Evolutionary conservation across 2,329 filamentous ascomycete species (phyloP).

Genomic region (Phialophora verrucosa): DNA sequence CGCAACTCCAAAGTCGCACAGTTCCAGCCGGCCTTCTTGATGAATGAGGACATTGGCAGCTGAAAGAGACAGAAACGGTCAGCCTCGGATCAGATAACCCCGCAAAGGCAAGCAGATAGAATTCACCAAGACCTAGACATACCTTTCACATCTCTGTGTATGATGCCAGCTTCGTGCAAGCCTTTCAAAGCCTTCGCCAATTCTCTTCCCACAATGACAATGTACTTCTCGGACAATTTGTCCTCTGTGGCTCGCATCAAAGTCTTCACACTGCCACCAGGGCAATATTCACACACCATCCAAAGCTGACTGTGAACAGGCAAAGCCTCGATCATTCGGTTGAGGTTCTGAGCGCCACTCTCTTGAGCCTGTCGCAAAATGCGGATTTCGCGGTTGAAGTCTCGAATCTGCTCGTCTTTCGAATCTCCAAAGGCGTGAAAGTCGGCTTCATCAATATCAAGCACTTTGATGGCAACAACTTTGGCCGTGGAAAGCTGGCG

Average conservation of each 20-base stretch:
- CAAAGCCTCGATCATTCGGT: conserved; percentile 68
- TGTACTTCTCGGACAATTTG: conserved; percentile 64
- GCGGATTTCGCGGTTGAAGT: conserved; percentile 67
- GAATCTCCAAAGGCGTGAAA: conserved; percentile 54
- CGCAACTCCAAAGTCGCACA: conserved; percentile 71
- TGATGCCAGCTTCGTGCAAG: conserved; percentile 68
- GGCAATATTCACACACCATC: conserved; percentile 71
- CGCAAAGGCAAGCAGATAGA: background rate
- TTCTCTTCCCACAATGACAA: conserved; percentile 68
- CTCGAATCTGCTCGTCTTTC: conserved; percentile 57
- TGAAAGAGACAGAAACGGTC: conserved; percentile 36
- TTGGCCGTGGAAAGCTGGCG: conserved; percentile 48
- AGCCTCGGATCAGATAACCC: background rate
- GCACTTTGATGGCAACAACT: conserved; percentile 58
- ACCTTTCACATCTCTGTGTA: conserved; percentile 71
- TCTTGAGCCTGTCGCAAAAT: conserved; percentile 68
- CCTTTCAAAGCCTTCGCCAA: conserved; percentile 66
- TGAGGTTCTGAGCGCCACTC: conserved; percentile 66
- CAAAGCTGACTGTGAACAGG: conserved; percentile 69
- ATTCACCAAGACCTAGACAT: conserved; percentile 25
- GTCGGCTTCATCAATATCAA: conserved; percentile 57
- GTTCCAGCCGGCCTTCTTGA: conserved; percentile 66
- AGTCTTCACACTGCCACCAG: conserved; percentile 69
- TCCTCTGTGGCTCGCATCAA: conserved; percentile 59
- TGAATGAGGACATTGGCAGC: conserved; percentile 68